Evolutionary conservation across 1,139 yeast genomes (phyloP), one percentile per base, ranked within the genome.

Genomic region (Dujonia santamariae): DNA sequence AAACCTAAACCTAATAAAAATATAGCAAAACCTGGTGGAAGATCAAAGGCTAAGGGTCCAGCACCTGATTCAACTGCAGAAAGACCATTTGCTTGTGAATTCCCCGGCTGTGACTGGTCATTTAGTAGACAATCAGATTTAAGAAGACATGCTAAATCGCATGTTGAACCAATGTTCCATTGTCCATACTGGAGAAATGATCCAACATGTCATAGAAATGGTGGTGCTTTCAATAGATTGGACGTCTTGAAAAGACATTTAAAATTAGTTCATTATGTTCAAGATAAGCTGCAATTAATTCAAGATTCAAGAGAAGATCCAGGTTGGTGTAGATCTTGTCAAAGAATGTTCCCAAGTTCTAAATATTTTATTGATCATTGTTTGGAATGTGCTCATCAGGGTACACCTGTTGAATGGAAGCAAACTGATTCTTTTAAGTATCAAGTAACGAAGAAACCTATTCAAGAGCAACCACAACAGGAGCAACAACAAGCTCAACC

Each of bases 161-260:
- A 83, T 48, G 66, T 70, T 22, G 69, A 71, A 29, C 88, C 88
- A 1, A 70, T 67, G 42, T 78, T 78, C 49, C 78, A 75, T 44
- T 83, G 92, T 51, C 90, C 92, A 1, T 83, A 71, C 53, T 80
- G 84, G 82, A 66, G 67, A 35, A 62, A 68, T 30, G 84, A 79
- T 42, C 77, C 80, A 3, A 74, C 84, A 2, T 82, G 88, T 51
- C 90, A 81, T 51, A 67, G 82, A 34, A 80, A 80, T 42, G 85
- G 83, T 9, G 88, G 88, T 4, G 74, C 84, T 0, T 83, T 83
- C 54, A 78, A 76, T 46, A 61, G 90, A 34, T 59, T 80, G 38
- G 90, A 83, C 46, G 88, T 82, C 21, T 59, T 82, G 41, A 82
- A 81, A 45, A 66, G 90, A 34, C 90, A 83, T 53, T 60, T 83